Evolutionary conservation across 148 eudicot species (phyloP), one percentile per base, ranked within the genome.

Genomic region (Selenicereus undatus): DNA sequence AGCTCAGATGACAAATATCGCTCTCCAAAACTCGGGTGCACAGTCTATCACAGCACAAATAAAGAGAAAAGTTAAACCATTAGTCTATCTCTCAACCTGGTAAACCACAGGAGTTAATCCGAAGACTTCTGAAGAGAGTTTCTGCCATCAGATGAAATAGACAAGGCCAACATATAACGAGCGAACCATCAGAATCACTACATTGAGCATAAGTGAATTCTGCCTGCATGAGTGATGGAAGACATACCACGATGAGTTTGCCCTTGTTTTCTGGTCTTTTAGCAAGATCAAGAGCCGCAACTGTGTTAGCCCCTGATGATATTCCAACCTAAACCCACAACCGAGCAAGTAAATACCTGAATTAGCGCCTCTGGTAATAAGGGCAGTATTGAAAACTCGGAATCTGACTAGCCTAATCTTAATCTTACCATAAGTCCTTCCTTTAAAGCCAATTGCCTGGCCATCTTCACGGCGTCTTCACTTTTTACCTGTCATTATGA

Each of bases 281-380:
- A 30, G 98, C 99, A 48, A 96, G 97, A 75, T 90, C 85, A n/a
- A 96, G 91, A 0, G 99, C 99, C 11, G 99, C 99, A 76, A 96
- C 91, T 52, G 99, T 96, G 79, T 92, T 94, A 24, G 99, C 99
- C 52, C 99, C 99, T 9, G 99, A 96, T 62, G 99, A 93, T 83
- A 96, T 96, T 76, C 99, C 99, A 75, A 96, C 99, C 99, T 93
- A 58, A 69, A 64, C 27, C 27, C 27, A 87, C 3, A 2, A 83
- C 68, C 62, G 52, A 75, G 24, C 4, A 29, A 48, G 54, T 26
- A 52, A 75, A n/a, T 58, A 58, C 20, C 14, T 54, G 48, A 52
- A 74, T 74, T 32, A 81, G 69, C n/a, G 66, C 8, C 68, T 8
- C 29, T n/a, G n/a, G n/a, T n/a, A 42, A 64, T 64, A 64, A 64